Percentiles rank a stretch among this genome's conserved stretches.
phyloP scores from a whole-genome alignment of 2,329 filamentous ascomycete genomes.

The Venturia aucupariae region DNA sequence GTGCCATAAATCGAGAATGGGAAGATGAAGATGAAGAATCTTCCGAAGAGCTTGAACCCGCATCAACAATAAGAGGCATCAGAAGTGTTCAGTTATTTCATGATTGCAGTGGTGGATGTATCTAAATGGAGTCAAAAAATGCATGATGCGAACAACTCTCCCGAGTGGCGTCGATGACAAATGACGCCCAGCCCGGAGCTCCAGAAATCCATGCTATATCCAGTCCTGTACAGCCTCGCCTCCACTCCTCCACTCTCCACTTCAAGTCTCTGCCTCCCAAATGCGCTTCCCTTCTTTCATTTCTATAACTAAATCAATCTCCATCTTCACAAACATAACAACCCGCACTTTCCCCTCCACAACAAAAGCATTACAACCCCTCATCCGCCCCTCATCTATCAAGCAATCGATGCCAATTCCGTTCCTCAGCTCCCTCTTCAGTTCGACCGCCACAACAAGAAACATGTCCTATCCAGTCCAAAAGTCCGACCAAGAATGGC shows the following conservation, averaged over 20 bases:
- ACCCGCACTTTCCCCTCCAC: background rate
- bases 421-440: constrained; percentile 68
- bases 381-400: background rate
- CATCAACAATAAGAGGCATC: background rate
- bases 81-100: no score
- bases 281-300: constrained; percentile 10
- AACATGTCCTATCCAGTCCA: constrained; percentile 72
- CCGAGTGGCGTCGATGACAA: constrained; percentile 3
- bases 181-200: background rate
- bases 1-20: no score
- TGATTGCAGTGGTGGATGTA: background rate
- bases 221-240: background rate
- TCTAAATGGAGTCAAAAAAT: background rate
- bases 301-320: background rate
- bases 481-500: constrained; percentile 79
- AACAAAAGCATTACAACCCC: background rate
- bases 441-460: constrained; percentile 34
- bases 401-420: constrained; percentile 65
- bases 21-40: background rate
- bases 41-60: no score
- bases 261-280: background rate
- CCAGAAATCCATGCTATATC: background rate
- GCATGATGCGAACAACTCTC: background rate
- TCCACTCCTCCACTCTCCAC: background rate
- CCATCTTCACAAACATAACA: constrained; percentile 6